Conservation (phyloP, 2,329 filamentous ascomycete genomes). For the Erysiphe neolycopersici region DNA sequence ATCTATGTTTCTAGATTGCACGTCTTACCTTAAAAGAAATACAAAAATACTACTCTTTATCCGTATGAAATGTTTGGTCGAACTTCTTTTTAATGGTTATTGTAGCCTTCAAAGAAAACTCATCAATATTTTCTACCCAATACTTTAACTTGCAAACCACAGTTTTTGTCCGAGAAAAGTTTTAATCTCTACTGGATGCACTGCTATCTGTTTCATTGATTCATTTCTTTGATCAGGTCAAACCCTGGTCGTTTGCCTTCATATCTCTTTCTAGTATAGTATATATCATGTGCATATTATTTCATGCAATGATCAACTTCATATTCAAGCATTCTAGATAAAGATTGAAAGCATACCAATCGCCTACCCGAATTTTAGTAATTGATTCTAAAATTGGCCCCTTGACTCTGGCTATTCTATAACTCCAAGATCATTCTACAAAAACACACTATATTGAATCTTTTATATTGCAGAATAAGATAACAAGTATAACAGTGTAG, state of each 20-base stretch:
- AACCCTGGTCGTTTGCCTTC: neutral
- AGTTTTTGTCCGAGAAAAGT: neutral
- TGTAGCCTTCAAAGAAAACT: neutral
- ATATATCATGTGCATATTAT: neutral
- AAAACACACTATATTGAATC: neutral
- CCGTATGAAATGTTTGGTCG: no score
- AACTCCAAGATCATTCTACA: neutral
- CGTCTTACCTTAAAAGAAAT: no score
- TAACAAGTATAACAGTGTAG: neutral
- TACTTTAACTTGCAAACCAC: neutral
- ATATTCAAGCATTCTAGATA: neutral
- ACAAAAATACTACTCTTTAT: no score
- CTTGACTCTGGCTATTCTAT: no score
- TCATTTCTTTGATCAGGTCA: neutral
- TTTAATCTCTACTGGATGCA: neutral
- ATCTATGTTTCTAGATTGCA: no score
- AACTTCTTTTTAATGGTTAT: no score
- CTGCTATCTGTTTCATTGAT: neutral
- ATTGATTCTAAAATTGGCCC: neutral
- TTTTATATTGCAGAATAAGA: neutral
- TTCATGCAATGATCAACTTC: neutral
- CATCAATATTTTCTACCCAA: neutral
- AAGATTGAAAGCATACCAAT: neutral
- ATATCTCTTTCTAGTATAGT: neutral
- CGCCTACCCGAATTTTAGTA: neutral